phyloP scores from a whole-genome alignment of 2,329 filamentous ascomycete species.

The Colletotrichum caudatum region DNA sequence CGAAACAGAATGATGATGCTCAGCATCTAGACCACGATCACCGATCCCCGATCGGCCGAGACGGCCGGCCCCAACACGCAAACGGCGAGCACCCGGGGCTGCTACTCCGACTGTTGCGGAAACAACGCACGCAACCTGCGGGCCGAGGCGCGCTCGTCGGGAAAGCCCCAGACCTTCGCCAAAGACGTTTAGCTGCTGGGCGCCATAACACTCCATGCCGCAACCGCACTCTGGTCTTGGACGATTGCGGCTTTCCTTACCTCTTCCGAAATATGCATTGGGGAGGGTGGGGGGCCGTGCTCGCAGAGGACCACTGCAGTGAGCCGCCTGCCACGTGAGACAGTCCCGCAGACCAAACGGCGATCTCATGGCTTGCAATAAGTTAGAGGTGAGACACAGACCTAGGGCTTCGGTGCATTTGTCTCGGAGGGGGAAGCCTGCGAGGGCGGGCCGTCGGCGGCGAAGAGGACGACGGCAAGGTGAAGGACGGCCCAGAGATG shows the following conservation, averaged over 20 bases:
- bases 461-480: neutral
- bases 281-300: neutral
- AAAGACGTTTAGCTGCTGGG: neutral
- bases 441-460: neutral
- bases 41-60: neutral
- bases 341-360: neutral
- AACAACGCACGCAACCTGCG: neutral
- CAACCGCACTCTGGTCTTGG: conserved; percentile 11
- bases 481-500: neutral
- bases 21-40: neutral
- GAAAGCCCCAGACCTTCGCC: neutral
- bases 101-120: neutral
- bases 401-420: neutral
- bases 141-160: neutral
- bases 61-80: neutral
- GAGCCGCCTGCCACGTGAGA: neutral
- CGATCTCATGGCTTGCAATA: neutral
- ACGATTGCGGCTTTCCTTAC: neutral
- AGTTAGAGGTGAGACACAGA: neutral
- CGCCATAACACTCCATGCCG: neutral
- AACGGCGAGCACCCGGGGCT: neutral
- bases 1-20: neutral
- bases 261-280: neutral
- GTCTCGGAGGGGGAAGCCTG: neutral
- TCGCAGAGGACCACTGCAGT: too few species aligned